These are phyloP conservation scores for Moesziomyces parantarcticus DNA, from an alignment of 1,284 basidiomycete genomes.

Conservation along the genomic window DNA sequence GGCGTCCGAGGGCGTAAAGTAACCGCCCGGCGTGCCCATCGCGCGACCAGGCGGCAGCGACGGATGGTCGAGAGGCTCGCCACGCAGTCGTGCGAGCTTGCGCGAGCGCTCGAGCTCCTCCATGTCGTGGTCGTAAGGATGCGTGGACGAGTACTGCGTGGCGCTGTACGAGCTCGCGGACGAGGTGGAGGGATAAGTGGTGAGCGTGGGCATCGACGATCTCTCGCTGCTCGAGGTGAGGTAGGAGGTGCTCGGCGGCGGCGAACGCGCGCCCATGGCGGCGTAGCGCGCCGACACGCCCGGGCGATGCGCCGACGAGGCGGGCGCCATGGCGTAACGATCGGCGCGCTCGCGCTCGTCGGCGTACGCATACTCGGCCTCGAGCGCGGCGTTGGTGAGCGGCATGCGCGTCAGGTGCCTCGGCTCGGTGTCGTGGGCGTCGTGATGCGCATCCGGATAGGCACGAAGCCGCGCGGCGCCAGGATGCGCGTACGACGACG, in stretches of 20 bases:
- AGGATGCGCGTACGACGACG: slow-evolving; percentile 14
- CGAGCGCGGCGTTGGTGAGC: slow-evolving; percentile 3
- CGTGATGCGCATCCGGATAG: slow-evolving; percentile 21
- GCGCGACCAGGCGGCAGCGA: slow-evolving; percentile 3
- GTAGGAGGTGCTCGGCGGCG: slow-evolving; percentile 21
- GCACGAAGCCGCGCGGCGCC: slow-evolving; percentile 19
- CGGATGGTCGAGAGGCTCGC: slow-evolving; percentile 6
- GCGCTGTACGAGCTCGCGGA: slow-evolving; percentile 19
- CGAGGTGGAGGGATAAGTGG: slow-evolving; percentile 25
- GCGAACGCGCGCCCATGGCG: slow-evolving; percentile 14
- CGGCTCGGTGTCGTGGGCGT: slow-evolving; percentile 20
- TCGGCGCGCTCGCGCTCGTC: slow-evolving; percentile 22
- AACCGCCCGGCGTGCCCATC: slow-evolving; percentile 1
- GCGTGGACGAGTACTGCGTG: slow-evolving; percentile 8
- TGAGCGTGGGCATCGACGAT: slow-evolving; percentile 25
- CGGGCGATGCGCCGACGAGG: slow-evolving; percentile 20
- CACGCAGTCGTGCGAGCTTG: slow-evolving; percentile 21
- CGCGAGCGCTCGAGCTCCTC: slow-evolving; percentile 33
- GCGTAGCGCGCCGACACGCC: slow-evolving; percentile 12
- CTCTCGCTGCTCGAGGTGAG: slow-evolving; percentile 33
- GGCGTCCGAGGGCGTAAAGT: slow-evolving; percentile 16
- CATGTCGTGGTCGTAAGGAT: slow-evolving; percentile 33
- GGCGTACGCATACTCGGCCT: slow-evolving; percentile 22
- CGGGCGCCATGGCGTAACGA: slow-evolving; percentile 17
- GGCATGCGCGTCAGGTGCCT: slow-evolving; percentile 21